A percentile compares a stretch with the other conserved stretches of the same genome.
phyloP scores from a whole-genome alignment of 805 yeast genomes.

The Danielia reshetovae region DNA sequence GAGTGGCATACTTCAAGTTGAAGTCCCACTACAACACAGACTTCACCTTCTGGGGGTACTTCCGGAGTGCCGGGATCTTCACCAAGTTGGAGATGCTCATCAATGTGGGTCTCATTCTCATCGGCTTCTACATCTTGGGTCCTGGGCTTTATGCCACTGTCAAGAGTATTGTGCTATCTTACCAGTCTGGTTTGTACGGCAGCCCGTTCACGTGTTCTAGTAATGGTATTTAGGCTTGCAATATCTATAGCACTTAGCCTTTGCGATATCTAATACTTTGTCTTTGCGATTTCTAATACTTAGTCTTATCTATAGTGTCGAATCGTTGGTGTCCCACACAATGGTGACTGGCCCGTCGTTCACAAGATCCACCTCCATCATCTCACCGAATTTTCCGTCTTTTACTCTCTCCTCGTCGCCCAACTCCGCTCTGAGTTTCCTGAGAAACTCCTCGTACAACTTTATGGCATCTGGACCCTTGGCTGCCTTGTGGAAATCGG shows the following conservation, averaged over 20 bases:
- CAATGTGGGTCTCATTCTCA: slow-evolving; percentile 35
- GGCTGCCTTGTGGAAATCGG: slow-evolving; percentile 91
- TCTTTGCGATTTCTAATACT: no score
- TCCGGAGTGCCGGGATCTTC: slow-evolving; percentile 20
- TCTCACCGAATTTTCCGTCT: slow-evolving; percentile 92
- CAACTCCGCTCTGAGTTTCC: slow-evolving; percentile 43
- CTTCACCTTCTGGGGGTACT: slow-evolving; percentile 21
- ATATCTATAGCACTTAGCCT: no score
- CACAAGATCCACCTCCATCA: slow-evolving; percentile 89
- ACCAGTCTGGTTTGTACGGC: slow-evolving; percentile 46
- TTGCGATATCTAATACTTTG: no score
- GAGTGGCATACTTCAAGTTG: slow-evolving; percentile 50
- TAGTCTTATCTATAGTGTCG: background rate
- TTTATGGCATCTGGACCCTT: slow-evolving; percentile 59
- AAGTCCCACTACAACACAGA: slow-evolving; percentile 20
- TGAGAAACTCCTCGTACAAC: slow-evolving; percentile 53
- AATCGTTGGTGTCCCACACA: slow-evolving; percentile 60
- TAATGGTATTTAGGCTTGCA: slow-evolving; percentile 23
- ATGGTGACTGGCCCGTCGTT: slow-evolving; percentile 96
- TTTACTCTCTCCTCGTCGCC: slow-evolving; percentile 60
- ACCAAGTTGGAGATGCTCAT: slow-evolving; percentile 36
- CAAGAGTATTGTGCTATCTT: slow-evolving; percentile 50
- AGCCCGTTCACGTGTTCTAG: slow-evolving; percentile 49
- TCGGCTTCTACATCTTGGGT: slow-evolving; percentile 54
- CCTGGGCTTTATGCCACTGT: slow-evolving; percentile 57